These are phyloP conservation scores for Ceratocystis lukuohia DNA, from an alignment of 2,329 filamentous ascomycete genomes.

Conservation along the genomic window DNA sequence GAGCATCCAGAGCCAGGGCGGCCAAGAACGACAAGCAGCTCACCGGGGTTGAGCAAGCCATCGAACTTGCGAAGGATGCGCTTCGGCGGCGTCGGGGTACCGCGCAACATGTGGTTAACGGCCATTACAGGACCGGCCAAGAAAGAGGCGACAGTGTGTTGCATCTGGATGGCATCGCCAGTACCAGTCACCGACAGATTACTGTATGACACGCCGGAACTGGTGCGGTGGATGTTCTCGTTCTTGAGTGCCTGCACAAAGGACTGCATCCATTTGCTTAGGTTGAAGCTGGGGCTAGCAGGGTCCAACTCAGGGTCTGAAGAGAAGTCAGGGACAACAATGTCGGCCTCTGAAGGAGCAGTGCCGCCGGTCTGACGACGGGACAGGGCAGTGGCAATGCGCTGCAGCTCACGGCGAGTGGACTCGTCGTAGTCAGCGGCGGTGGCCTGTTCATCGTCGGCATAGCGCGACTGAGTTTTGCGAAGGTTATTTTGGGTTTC, in stretches of 20 bases:
- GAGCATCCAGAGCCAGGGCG: slow-evolving; percentile 52
- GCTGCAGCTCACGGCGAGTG: slow-evolving; percentile 29
- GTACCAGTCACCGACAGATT: slow-evolving; percentile 54
- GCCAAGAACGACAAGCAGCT: slow-evolving; percentile 57
- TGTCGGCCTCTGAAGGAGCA: slow-evolving; percentile 20
- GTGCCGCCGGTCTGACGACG: slow-evolving; percentile 25
- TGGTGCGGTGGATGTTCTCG: slow-evolving; percentile 40
- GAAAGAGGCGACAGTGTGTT: slow-evolving; percentile 50
- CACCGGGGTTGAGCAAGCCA: slow-evolving; percentile 48
- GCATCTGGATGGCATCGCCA: slow-evolving; percentile 52
- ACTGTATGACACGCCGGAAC: slow-evolving; percentile 49
- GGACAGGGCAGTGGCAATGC: slow-evolving; percentile 31
- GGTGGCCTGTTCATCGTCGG: background rate
- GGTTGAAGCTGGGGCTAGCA: slow-evolving; percentile 29
- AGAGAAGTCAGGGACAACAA: slow-evolving; percentile 5
- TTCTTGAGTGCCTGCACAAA: slow-evolving; percentile 35
- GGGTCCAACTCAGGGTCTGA: slow-evolving; percentile 29
- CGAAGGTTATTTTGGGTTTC: background rate
- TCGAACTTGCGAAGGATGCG: slow-evolving; percentile 52
- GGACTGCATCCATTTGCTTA: slow-evolving; percentile 31
- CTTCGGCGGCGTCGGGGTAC: slow-evolving; percentile 33
- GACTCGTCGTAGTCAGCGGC: slow-evolving; percentile 22
- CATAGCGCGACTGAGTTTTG: background rate
- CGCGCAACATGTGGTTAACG: background rate
- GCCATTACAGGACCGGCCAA: slow-evolving; percentile 44